Conservation (phyloP, 805 yeast species). For the Myxozyma monticola region DNA sequence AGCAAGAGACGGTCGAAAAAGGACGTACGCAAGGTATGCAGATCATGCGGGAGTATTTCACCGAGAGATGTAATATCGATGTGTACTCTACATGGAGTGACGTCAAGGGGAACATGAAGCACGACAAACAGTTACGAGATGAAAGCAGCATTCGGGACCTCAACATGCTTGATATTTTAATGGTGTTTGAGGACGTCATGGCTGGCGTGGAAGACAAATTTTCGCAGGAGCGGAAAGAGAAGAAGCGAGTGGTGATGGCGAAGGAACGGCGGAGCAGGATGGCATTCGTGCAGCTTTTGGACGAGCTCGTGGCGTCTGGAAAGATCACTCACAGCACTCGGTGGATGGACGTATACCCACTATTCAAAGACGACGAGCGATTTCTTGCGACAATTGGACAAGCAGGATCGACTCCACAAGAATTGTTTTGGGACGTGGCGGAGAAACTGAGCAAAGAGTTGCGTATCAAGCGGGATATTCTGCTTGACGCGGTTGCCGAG, state of each 20-base stretch:
- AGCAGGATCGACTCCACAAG: constrained; percentile 74
- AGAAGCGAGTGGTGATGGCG: constrained; percentile 48
- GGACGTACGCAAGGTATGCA: constrained; percentile 36
- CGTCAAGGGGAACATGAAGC: constrained; percentile 29
- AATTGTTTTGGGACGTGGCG: constrained; percentile 70
- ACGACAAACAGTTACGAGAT: constrained; percentile 35
- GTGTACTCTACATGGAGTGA: constrained; percentile 23
- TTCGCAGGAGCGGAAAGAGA: constrained; percentile 34
- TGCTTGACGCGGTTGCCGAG: constrained; percentile 52
- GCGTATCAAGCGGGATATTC: constrained; percentile 59
- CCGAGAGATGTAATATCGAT: constrained; percentile 2
- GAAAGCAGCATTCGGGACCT: constrained; percentile 38
- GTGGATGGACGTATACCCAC: constrained; percentile 59
- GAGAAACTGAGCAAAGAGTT: constrained; percentile 60
- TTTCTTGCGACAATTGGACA: constrained; percentile 69
- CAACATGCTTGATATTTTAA: constrained; percentile 59
- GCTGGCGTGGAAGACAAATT: constrained; percentile 37
- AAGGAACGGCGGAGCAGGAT: constrained; percentile 67
- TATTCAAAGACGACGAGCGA: constrained; percentile 54
- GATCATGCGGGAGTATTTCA: constrained; percentile 10
- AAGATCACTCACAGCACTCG: constrained; percentile 51
- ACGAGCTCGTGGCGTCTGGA: constrained; percentile 39
- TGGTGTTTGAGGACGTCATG: constrained; percentile 48
- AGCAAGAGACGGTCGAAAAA: constrained; percentile 10
- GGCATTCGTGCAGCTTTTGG: constrained; percentile 52